These are phyloP conservation scores for Blastobotrys niveus DNA, from an alignment of 1,139 yeast species.

Conservation along the genomic window DNA sequence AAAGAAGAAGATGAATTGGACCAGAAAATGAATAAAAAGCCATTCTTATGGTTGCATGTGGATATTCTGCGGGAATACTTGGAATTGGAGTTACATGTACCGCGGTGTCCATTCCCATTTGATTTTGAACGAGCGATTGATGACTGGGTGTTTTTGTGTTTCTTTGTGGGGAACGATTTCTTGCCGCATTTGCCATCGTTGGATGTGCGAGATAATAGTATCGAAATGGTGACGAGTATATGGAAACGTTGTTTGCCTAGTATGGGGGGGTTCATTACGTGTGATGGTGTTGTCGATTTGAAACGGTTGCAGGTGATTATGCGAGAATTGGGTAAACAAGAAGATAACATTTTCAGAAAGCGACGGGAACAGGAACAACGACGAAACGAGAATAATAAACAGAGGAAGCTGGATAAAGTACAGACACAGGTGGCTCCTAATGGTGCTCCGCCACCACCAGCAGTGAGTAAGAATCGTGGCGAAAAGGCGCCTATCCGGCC, in stretches of 20 bases:
- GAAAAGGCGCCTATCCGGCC: conserved; percentile 75
- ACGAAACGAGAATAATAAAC: conserved; percentile 55
- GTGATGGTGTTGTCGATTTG: conserved; percentile 79
- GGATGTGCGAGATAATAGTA: conserved; percentile 92
- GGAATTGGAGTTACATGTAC: conserved; percentile 67
- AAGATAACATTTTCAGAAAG: conserved; percentile 69
- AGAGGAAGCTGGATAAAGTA: conserved; percentile 44
- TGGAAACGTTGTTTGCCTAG: conserved; percentile 74
- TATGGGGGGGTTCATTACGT: conserved; percentile 72
- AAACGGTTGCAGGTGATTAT: conserved; percentile 70
- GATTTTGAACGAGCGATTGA: conserved; percentile 94
- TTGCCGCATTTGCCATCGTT: conserved; percentile 92
- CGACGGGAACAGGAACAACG: conserved; percentile 65
- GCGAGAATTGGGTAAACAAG: conserved; percentile 61
- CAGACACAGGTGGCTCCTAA: conserved; percentile 18
- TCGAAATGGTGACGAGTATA: conserved; percentile 69
- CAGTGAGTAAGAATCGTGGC: conserved; percentile 34
- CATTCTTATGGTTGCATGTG: conserved; percentile 91
- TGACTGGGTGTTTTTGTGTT: conserved; percentile 99
- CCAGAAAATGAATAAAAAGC: conserved; percentile 58
- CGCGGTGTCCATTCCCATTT: conserved; percentile 64
- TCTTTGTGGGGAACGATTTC: conserved; percentile 98
- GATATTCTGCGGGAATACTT: conserved; percentile 84
- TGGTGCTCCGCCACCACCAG: conserved; percentile 17
- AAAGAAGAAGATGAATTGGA: conserved; percentile 52